Base-by-base conservation (phyloP, 225 moss, liverwort and hornwort genomes). In the Ulota crispa region DNA sequence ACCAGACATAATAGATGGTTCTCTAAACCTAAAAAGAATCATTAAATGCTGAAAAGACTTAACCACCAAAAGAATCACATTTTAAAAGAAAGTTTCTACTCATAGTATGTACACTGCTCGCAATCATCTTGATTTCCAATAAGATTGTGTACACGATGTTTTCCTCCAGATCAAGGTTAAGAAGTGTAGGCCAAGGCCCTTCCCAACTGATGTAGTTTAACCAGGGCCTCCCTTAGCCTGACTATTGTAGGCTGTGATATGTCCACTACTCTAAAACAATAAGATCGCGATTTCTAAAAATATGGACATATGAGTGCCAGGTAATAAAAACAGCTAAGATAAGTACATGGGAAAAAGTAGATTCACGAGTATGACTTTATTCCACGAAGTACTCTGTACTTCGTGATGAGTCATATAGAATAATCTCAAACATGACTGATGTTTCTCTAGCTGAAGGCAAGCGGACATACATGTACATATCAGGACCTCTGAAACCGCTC, bases 401-500 rank as follows among this genome's bases (percentile, higher is more conserved):
- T 78, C 63, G 78, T 73, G 75, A 80, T 68, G 67, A 34, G 75
- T 53, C 83, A 70, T 83, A 42, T 41, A 84, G 76, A 54, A 86
- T 78, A 61, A 77, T 79, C 87, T 88, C 81, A 67, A 87, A 83
- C 61, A 60, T 84, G 76, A 76, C 83, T 79, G 42, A 73, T 20
- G 73, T 68, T 72, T 80, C 77, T 52, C 28, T 73, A 73, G 70
- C 43, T 71, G 62, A 86, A 73, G 80, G 60, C 39, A 14, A 72
- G 50, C 50, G 66, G 67, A 59, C 50, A 77, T 84, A 84, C 80
- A 83, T 78, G 66, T 86, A 86, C 82, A 86, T 69, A 76, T 88
- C 82, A 90, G 60, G 80, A 80, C 84, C 95, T 88, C 72, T 87
- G 87, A 76, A 99, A 96, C 57, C 88, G 88, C 73, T 94, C 90